phyloP scores from a whole-genome alignment of 1,139 yeast species.

The Diutina pseudorugosa region DNA sequence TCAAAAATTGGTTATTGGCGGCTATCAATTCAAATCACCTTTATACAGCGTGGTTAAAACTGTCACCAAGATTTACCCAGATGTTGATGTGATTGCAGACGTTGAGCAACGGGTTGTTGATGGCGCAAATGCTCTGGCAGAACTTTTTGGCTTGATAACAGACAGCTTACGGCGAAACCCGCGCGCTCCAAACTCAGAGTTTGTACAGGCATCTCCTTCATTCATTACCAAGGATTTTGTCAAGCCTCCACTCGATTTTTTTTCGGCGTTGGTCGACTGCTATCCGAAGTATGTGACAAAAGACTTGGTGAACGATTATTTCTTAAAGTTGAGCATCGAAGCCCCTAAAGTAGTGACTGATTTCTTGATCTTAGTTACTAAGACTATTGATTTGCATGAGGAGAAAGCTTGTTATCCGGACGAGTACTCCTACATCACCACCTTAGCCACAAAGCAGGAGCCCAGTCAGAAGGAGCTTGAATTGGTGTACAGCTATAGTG shows the following conservation, averaged over 20 bases:
- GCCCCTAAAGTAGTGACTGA: background rate
- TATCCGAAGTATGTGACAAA: background rate
- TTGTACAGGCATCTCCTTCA: background rate
- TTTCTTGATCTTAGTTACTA: background rate
- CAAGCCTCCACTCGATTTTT: background rate
- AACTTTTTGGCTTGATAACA: background rate
- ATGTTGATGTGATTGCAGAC: background rate
- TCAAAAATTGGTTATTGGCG: constrained; percentile 1
- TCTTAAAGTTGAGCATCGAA: background rate
- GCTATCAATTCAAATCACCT: constrained; percentile 7
- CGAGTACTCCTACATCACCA: background rate
- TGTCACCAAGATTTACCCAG: background rate
- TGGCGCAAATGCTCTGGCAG: background rate
- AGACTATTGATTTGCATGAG: background rate
- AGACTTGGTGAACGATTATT: background rate
- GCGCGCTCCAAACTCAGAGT: background rate
- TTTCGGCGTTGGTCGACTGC: background rate
- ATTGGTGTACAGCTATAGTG: background rate
- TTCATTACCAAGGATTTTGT: background rate
- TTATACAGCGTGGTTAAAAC: constrained; percentile 3
- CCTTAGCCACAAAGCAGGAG: background rate
- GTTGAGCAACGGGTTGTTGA: background rate
- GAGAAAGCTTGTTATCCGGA: background rate
- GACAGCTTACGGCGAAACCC: background rate
- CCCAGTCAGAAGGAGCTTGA: background rate